phyloP scores from a whole-genome alignment of 345 rosid species.

The Gossypium australe region DNA sequence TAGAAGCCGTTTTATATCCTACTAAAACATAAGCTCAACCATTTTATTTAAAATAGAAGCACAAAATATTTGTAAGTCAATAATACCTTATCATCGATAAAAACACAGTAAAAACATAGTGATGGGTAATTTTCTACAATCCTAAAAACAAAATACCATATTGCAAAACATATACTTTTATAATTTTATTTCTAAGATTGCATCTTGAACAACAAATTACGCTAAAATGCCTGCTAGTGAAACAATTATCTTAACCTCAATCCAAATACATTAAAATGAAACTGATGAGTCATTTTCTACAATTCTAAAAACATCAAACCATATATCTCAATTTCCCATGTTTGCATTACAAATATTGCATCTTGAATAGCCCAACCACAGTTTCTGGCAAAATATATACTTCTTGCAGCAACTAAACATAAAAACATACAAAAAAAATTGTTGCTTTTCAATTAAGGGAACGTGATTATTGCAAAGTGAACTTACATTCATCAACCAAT shows the following conservation, averaged over 20 bases:
- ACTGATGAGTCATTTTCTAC: no score
- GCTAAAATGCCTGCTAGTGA: background rate
- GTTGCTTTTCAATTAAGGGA: background rate
- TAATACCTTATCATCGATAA: background rate
- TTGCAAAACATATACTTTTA: background rate
- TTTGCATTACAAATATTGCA: background rate
- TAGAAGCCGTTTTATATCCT: background rate
- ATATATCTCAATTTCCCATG: background rate
- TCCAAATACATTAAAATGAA: background rate
- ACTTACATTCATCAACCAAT: slow-evolving; percentile 61
- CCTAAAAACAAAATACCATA: background rate
- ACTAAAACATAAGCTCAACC: background rate
- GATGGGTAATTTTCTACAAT: background rate
- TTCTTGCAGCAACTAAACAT: background rate
- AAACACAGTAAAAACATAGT: background rate
- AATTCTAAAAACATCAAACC: background rate
- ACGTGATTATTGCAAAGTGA: background rate
- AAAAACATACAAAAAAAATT: background rate
- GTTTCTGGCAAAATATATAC: background rate
- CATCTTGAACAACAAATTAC: slow-evolving; percentile 5
- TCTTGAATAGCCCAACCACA: background rate
- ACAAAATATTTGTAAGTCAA: background rate
- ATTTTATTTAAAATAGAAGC: background rate
- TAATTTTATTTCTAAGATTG: background rate
- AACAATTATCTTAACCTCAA: background rate